Conservation (phyloP, 805 yeast genomes). For the Kluyveromyces lactis region DNA sequence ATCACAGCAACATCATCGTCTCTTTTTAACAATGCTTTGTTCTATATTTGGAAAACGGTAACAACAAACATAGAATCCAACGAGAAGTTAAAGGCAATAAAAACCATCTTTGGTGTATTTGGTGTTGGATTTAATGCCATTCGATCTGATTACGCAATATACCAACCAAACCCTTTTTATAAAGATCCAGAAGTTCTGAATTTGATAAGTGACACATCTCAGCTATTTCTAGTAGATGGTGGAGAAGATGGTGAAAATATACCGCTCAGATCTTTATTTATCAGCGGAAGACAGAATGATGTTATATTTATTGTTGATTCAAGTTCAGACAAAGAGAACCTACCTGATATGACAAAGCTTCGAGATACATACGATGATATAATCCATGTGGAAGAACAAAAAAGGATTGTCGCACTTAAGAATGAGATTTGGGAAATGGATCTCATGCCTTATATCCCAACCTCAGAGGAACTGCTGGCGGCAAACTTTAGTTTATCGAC, state of each 20-base stretch:
- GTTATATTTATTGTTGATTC: slow-evolving; percentile 55
- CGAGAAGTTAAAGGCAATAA: slow-evolving; percentile 29
- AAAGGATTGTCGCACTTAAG: slow-evolving; percentile 15
- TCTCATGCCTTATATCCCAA: slow-evolving; percentile 8
- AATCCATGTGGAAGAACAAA: slow-evolving; percentile 25
- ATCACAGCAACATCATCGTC: slow-evolving; percentile 59
- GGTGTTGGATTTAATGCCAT: slow-evolving; percentile 9
- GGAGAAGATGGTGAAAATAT: slow-evolving; percentile 73
- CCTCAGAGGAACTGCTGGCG: slow-evolving; percentile 2
- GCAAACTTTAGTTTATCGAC: slow-evolving; percentile 21
- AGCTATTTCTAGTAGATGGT: slow-evolving; percentile 57
- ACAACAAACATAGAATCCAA: slow-evolving; percentile 21
- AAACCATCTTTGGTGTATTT: slow-evolving; percentile 24
- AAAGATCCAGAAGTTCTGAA: slow-evolving; percentile 17
- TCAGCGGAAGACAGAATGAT: slow-evolving; percentile 54
- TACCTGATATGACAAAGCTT: slow-evolving; percentile 53
- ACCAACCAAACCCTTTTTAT: slow-evolving; percentile 56
- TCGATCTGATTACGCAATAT: slow-evolving; percentile 48
- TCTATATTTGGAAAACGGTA: slow-evolving; percentile 37
- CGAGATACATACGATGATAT: slow-evolving; percentile 36
- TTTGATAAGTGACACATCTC: slow-evolving; percentile 24
- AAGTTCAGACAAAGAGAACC: slow-evolving; percentile 44
- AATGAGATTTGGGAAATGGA: not conserved
- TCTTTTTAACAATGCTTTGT: slow-evolving; percentile 46
- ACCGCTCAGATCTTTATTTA: slow-evolving; percentile 58